phyloP scores from a whole-genome alignment of 2,329 filamentous ascomycete species.

The Sporothrix sp. region DNA sequence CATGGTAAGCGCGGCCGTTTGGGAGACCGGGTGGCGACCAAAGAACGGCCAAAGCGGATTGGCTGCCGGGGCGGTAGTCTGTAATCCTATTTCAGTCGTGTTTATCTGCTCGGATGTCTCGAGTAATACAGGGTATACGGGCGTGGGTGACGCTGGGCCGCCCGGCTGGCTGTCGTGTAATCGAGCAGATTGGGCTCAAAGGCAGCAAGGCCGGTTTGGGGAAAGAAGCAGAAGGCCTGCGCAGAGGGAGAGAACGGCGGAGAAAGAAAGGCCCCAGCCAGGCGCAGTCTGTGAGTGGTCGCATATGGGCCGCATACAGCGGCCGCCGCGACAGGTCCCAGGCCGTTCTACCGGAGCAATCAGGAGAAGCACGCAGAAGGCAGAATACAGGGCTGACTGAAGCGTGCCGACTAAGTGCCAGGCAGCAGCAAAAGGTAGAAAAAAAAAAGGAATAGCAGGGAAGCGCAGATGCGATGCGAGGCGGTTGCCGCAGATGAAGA shows the following conservation, averaged over 20 bases:
- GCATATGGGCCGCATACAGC: slow-evolving; percentile 14
- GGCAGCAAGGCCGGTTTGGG: too few relatives aligned
- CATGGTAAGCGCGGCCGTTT: slow-evolving; percentile 2
- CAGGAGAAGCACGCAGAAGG: slow-evolving; percentile 4
- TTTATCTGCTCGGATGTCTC: too few relatives aligned
- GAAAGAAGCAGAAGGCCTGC: background rate
- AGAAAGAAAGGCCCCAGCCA: background rate
- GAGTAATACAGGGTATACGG: too few relatives aligned
- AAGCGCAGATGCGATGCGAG: background rate
- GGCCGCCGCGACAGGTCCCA: background rate
- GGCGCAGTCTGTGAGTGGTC: slow-evolving; percentile 14
- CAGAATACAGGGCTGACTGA: slow-evolving; percentile 13
- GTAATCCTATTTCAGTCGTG: too few relatives aligned
- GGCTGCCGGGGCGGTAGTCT: too few relatives aligned
- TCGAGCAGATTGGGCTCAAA: background rate
- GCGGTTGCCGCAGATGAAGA: too few relatives aligned
- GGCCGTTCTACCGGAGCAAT: background rate
- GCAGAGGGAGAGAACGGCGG: background rate
- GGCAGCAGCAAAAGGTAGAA: background rate
- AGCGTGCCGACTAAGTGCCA: background rate
- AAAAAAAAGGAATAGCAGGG: background rate
- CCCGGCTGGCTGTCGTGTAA: background rate
- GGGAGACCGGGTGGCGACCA: background rate
- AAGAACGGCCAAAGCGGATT: background rate
- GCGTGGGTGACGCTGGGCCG: background rate